Evolutionary conservation across 371 early-diverging fungal genomes (phyloP).

Genomic region (Actinomortierella ambigua): DNA sequence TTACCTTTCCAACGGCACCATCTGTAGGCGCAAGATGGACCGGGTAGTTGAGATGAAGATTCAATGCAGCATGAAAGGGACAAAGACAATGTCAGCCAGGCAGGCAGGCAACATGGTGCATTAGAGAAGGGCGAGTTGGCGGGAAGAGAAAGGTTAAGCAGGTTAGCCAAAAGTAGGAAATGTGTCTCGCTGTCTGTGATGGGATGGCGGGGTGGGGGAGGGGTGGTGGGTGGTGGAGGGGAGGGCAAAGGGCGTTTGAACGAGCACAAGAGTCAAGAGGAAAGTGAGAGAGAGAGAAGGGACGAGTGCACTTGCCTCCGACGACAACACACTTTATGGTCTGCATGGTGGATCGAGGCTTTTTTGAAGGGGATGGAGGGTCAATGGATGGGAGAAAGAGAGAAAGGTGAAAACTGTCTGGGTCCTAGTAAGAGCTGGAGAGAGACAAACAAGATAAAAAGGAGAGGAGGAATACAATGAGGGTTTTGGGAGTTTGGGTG

Average conservation of each 20-base stretch:
- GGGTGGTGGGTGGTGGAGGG: neutral
- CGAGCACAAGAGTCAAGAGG: neutral
- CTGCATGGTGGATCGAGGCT: slow-evolving; percentile 59
- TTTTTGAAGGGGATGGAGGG: neutral
- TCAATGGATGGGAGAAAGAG: neutral
- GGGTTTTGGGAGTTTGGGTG: neutral
- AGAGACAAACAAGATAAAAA: slow-evolving; percentile 1
- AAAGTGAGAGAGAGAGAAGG: slow-evolving; percentile 2
- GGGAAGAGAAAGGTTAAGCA: slow-evolving; percentile 1
- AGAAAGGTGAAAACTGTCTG: neutral
- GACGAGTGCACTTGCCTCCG: slow-evolving; percentile 56
- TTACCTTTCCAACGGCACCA: slow-evolving; percentile 97
- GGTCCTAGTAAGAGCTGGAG: neutral
- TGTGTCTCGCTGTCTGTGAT: neutral
- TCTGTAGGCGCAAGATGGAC: slow-evolving; percentile 50
- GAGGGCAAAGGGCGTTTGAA: neutral
- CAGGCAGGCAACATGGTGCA: neutral
- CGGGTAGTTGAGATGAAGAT: neutral
- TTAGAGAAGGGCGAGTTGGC: neutral
- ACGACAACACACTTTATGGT: slow-evolving; percentile 96
- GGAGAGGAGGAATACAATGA: neutral
- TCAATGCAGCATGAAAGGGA: neutral
- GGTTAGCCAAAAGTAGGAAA: neutral
- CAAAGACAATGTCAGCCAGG: neutral
- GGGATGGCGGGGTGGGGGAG: neutral